Conservation (phyloP, 345 rosid genomes). For the Limnanthes douglasii region DNA sequence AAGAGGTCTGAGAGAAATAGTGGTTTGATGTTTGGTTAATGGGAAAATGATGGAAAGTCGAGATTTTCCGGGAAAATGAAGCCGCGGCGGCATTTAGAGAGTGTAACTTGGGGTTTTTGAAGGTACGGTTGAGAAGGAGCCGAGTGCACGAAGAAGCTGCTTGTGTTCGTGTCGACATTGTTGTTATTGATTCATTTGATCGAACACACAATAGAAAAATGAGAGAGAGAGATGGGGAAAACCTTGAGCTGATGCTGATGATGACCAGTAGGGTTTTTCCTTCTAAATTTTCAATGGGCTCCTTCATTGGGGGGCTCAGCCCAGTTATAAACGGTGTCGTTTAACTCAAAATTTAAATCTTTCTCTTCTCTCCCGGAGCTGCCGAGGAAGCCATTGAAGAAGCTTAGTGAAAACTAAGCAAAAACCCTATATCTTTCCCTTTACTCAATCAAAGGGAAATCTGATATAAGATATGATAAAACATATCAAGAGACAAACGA, state of each 20-base stretch:
- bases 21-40: slow-evolving; percentile 12
- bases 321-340: too few species aligned
- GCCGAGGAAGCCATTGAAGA: too few species aligned
- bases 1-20: slow-evolving; percentile 13
- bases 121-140: slow-evolving; percentile 19
- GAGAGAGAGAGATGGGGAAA: neutral
- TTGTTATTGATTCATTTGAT: slow-evolving; percentile 16
- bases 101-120: slow-evolving; percentile 8
- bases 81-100: slow-evolving; percentile 5
- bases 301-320: slow-evolving; percentile 5
- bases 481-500: too few species aligned
- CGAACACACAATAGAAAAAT: slow-evolving; percentile 2
- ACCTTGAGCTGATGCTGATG: neutral
- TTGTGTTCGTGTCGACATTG: slow-evolving; percentile 20
- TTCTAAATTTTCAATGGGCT: slow-evolving; percentile 4
- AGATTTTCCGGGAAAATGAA: slow-evolving; percentile 10
- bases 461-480: too few species aligned
- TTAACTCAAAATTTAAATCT: too few species aligned
- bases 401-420: too few species aligned
- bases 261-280: slow-evolving; percentile 13
- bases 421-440: too few species aligned
- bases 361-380: too few species aligned
- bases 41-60: slow-evolving; percentile 8
- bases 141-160: slow-evolving; percentile 26
- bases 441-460: too few species aligned